Evolutionary conservation across 306 rosid genomes (phyloP), one percentile per base, ranked within the genome.

Genomic region (Arachis hypogaea): DNA sequence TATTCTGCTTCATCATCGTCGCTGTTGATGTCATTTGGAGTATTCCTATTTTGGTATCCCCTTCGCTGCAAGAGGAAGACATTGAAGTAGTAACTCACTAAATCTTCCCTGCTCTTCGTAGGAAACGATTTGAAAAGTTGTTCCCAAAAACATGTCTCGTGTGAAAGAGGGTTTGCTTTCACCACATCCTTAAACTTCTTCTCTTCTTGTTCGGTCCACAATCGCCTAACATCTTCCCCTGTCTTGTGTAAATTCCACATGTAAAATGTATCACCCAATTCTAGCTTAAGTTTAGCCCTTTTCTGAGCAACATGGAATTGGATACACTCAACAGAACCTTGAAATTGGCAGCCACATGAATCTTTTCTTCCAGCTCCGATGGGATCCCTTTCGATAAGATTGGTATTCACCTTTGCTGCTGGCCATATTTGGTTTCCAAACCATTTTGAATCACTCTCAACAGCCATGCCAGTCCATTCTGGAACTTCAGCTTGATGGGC

Each of bases 11-110:
- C 96, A 30, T 94, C 99, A 40, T 94, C 97, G 55, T 92, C 98
- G 16, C 99, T 95, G 76, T 88, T 82, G 64, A 95, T 85, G 63
- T 82, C 55, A 49, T 76, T 55, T 2, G 93, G 98, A 73, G 93
- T 83, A 69, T 82, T 86, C 85, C 98, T 85, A 80, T 90, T 92
- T 79, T 90, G 99, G 77, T 87, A 69, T 80, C 80, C 92, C 85
- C 97, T 86, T 60, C 90, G 96, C 75, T 79, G 95, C 93, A 95
- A 78, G 65, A 92, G 83, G 65, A 72, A 92, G 82, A 95, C 99
- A 41, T 95, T 95, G 81, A 83, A 95, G 84, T 92, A 95, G 84
- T 92, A 95, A 88, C 89, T 86, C 59, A 95, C 86, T 56, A 95
- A 82, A 77, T 82, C 84, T 83, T 68, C 92, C 82, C 93, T 80